Evolutionary conservation across 805 yeast species (phyloP), one percentile per base, ranked within the genome.

Genomic region (Ogataea saltuana): DNA sequence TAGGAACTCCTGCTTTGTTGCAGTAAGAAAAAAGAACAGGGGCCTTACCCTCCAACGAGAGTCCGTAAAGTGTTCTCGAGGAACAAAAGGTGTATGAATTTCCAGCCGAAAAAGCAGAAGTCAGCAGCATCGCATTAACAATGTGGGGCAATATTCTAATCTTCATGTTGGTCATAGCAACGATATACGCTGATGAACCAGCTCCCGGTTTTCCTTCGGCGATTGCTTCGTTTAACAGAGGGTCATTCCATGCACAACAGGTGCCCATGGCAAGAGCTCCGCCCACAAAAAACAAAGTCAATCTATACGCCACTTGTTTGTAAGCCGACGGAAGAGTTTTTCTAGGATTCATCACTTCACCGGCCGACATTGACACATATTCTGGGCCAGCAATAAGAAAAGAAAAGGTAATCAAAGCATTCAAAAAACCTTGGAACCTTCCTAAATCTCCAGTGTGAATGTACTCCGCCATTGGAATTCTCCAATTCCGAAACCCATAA

Each of bases 351-450:
- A 65, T 57, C 12, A 71, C 66, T 53, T 75, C 79, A 39, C 77
- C 70, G 19, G 78, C 78, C 12, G 71, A 71, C 60, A 69, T 60
- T 1, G 75, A 63, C 39, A 75, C 67, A 44, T 72, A 72, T 53
- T 75, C 80, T 0, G 78, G 78, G 4, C 80, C 79, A 2, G 74
- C 72, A 54, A 71, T 64, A n/a, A 74, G 61, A 54, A 70, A 71
- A 44, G 71, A 60, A 35, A 70, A 70, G 42, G 65, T 61, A 45
- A 73, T 69, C 35, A 71, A 49, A 46, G 72, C 67, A 4, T 68
- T 68, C 54, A 74, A 51, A 40, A 63, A 68, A 11, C 78, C 78
- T 49, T 72, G 70, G 50, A 72, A 75, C 43, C 72, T 55, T 10
- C 80, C 80, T 10, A 71, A 54, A 11, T 49, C 48, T 1, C 81